Evolutionary conservation across 2,329 filamentous ascomycete genomes (phyloP).

Genomic region (Beauveria sp.): DNA sequence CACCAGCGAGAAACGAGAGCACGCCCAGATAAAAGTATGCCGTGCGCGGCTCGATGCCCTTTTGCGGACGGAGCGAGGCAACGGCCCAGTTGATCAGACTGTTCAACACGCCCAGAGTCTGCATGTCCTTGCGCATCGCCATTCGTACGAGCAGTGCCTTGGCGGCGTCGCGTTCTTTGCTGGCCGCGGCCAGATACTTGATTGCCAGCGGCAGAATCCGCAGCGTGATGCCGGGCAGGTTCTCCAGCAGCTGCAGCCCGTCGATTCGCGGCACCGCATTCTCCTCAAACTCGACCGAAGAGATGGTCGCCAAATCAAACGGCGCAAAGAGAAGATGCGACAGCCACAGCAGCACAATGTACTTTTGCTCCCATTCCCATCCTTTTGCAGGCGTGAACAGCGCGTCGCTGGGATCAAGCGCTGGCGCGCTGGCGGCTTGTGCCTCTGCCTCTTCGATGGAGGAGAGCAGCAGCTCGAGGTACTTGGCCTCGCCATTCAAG

Average conservation of each 20-base stretch:
- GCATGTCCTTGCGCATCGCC: constrained; percentile 83
- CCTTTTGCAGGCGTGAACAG: constrained; percentile 13
- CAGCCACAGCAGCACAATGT: constrained; percentile 81
- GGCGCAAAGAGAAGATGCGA: constrained; percentile 76
- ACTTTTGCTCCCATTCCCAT: constrained; percentile 81
- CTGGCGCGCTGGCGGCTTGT: not conserved
- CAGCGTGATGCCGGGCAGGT: constrained; percentile 61
- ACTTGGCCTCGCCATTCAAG: constrained; percentile 79
- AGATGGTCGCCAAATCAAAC: constrained; percentile 85
- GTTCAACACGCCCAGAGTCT: constrained; percentile 61
- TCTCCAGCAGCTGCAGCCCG: constrained; percentile 47
- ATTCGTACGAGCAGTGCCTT: constrained; percentile 73
- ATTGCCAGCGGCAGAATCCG: constrained; percentile 65
- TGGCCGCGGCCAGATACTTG: constrained; percentile 63
- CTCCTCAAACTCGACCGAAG: constrained; percentile 47
- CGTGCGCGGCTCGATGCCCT: constrained; percentile 31
- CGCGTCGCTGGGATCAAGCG: constrained; percentile 7
- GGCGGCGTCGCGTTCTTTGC: constrained; percentile 88
- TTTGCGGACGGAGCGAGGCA: constrained; percentile 43
- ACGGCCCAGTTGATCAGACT: constrained; percentile 66
- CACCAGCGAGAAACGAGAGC: constrained; percentile 69
- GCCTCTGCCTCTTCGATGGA: constrained; percentile 59
- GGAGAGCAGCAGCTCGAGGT: constrained; percentile 71
- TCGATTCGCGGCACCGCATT: constrained; percentile 33
- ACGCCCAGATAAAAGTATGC: constrained; percentile 74